A percentile compares a stretch with the other conserved stretches of the same genome.
phyloP scores from a whole-genome alignment of 768 basidiomycete species.

The Candolleomyces efflorescens region DNA sequence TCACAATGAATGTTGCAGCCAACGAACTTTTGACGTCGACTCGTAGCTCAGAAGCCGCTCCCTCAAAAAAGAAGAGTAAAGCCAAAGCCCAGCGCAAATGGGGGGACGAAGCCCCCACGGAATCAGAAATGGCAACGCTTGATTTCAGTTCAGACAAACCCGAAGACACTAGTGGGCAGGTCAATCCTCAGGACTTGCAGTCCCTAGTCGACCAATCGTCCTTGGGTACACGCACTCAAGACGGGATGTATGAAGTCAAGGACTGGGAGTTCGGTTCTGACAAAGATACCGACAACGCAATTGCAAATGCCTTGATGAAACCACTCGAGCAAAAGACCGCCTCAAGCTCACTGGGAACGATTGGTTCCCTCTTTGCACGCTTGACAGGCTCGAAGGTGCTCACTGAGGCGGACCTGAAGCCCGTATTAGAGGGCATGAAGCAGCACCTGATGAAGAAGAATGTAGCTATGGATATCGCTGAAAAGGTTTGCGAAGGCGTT shows the following conservation, averaged over 20 bases:
- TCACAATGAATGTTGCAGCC: not conserved
- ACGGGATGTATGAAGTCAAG: conserved; percentile 62
- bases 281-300: conserved; percentile 45
- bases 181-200: conserved; percentile 47
- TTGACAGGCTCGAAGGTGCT: conserved; percentile 83
- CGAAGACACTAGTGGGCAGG: conserved; percentile 26
- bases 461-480: conserved; percentile 92
- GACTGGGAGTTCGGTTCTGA: conserved; percentile 76
- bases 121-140: conserved; percentile 88
- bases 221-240: conserved; percentile 68
- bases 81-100: conserved; percentile 84
- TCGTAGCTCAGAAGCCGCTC: conserved; percentile 57
- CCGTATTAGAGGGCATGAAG: conserved; percentile 91
- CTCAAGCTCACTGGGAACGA: conserved; percentile 50
- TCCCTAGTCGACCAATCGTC: conserved; percentile 67
- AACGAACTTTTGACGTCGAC: conserved; percentile 1
- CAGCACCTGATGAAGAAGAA: conserved; percentile 99
- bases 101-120: conserved; percentile 78
- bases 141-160: conserved; percentile 76
- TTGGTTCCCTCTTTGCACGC: conserved; percentile 80
- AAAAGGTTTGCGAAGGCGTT: conserved; percentile 94
- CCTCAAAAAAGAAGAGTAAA: conserved; percentile 57
- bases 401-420: conserved; percentile 77
- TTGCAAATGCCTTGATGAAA: conserved; percentile 59
- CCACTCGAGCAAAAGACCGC: conserved; percentile 31